Conservation (phyloP, 768 basidiomycete species). For the Tylopilus plumbeoviolaceoides region DNA sequence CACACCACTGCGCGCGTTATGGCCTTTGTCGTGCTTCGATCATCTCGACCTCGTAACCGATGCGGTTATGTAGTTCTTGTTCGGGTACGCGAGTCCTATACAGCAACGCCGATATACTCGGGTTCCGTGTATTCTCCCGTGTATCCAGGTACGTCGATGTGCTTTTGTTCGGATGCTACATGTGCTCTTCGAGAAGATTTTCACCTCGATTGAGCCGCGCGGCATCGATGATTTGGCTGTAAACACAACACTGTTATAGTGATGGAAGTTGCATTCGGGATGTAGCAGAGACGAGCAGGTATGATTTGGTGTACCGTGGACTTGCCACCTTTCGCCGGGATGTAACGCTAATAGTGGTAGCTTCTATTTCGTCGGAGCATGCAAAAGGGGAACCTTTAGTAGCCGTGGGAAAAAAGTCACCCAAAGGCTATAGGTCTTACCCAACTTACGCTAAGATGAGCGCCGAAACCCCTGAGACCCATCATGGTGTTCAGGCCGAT, state of each 20-base stretch:
- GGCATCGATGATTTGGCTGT: not conserved
- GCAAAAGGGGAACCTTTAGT: not conserved
- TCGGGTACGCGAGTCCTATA: too few relatives aligned
- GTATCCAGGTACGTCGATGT: not conserved
- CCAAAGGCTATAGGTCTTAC: too few relatives aligned
- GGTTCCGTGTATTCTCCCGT: not conserved
- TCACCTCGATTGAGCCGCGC: conserved; percentile 13
- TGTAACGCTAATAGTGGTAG: not conserved
- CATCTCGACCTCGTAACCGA: too few relatives aligned
- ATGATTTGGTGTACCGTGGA: not conserved
- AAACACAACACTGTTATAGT: conserved; percentile 5
- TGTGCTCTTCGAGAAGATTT: not conserved
- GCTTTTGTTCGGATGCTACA: too few relatives aligned
- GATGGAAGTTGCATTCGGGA: not conserved
- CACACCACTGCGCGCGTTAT: too few relatives aligned
- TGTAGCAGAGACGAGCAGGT: not conserved
- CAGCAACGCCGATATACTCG: not conserved
- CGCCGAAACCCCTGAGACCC: too few relatives aligned
- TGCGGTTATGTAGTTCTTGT: not conserved
- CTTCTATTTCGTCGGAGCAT: not conserved
- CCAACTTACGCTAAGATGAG: too few relatives aligned
- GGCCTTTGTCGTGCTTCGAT: too few relatives aligned
- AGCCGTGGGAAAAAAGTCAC: too few relatives aligned
- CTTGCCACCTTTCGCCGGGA: not conserved
- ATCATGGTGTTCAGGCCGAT: too few relatives aligned